These are phyloP conservation scores for Adansonia digitata DNA, from an alignment of 345 rosid species.

Conservation along the genomic window DNA sequence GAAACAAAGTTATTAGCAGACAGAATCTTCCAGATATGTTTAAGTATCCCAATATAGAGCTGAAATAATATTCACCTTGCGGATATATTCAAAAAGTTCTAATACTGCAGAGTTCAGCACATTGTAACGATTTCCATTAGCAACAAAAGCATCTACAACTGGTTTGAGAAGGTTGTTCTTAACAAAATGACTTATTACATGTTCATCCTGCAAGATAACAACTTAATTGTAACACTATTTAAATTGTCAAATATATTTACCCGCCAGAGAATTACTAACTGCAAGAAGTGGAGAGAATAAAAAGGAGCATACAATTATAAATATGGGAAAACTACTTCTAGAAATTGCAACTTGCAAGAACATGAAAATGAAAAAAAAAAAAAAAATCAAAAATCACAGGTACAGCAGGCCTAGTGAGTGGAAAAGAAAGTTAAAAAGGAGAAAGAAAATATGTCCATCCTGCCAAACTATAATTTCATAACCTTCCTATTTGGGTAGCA, in stretches of 20 bases:
- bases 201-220: constrained; percentile 70
- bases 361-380: no score
- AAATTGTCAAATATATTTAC: neutral
- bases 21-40: constrained; percentile 13
- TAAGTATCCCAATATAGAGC: constrained; percentile 16
- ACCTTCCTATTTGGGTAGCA: neutral
- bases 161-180: constrained; percentile 85
- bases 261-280: neutral
- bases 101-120: constrained; percentile 84
- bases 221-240: neutral
- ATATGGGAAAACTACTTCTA: neutral
- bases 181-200: constrained; percentile 67
- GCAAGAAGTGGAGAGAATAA: neutral
- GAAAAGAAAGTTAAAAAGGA: neutral
- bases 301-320: neutral
- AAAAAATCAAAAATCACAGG: neutral
- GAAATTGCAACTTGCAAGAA: neutral
- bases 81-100: constrained; percentile 88
- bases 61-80: constrained; percentile 52
- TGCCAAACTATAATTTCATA: neutral
- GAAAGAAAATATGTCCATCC: neutral
- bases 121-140: constrained; percentile 87
- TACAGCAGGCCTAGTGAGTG: neutral
- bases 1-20: constrained; percentile 14
- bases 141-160: constrained; percentile 75